Percentiles rank a stretch among this genome's conserved stretches.
Conservation (phyloP, 345 rosid genomes). For the Mallotus nudiflorus region DNA sequence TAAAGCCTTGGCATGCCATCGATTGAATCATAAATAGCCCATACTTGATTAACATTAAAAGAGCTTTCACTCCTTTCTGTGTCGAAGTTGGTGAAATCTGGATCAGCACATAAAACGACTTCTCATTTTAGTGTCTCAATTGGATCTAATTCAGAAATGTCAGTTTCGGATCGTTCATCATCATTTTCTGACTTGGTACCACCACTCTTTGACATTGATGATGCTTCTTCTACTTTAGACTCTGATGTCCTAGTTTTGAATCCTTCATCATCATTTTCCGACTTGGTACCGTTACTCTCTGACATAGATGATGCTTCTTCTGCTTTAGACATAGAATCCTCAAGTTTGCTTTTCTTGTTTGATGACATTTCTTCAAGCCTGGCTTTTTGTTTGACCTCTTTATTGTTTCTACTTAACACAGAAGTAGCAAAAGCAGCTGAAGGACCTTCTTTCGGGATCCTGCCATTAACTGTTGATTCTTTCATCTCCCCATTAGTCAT, state of each 20-base stretch:
- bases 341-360: constrained; percentile 27
- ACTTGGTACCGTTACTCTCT: not conserved
- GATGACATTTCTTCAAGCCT: constrained; percentile 30
- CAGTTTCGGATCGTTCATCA: constrained; percentile 20
- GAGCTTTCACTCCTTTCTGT: constrained; percentile 36
- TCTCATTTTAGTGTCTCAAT: no score
- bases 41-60: constrained; percentile 69
- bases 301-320: constrained; percentile 23
- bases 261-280: constrained; percentile 19
- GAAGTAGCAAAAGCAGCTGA: constrained; percentile 32
- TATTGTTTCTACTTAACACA: constrained; percentile 14
- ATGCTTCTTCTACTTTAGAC: constrained; percentile 31
- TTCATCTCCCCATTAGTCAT: constrained; percentile 22
- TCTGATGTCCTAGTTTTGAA: constrained; percentile 19
- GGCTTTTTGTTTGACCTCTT: constrained; percentile 28
- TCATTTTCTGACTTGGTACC: constrained; percentile 13
- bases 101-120: constrained; percentile 47
- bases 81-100: constrained; percentile 77
- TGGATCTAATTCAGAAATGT: constrained; percentile 12
- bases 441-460: constrained; percentile 21
- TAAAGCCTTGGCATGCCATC: constrained; percentile 88
- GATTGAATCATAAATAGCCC: constrained; percentile 83
- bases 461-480: constrained; percentile 18
- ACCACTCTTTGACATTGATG: not conserved
- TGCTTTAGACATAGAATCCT: constrained; percentile 22